A percentile compares a stretch with the other conserved stretches of the same genome.
These are phyloP conservation scores for Cinchona pubescens DNA, from an alignment of 257 asterid species.

Conservation along the genomic window DNA sequence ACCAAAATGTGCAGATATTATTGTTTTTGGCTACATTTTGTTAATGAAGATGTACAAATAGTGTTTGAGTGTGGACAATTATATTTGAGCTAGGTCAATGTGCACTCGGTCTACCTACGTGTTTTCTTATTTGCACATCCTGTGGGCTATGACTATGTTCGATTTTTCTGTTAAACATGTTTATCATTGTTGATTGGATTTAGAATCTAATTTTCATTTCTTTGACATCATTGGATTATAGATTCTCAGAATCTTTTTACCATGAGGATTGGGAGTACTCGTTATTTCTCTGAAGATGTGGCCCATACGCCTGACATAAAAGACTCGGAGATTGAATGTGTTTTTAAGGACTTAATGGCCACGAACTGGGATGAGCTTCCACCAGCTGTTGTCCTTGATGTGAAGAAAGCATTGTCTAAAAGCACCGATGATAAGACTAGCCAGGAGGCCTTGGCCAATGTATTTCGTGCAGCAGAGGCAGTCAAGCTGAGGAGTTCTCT, in stretches of 20 bases:
- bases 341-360: slow-evolving; percentile 87
- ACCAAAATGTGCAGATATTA: neutral
- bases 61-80: neutral
- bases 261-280: slow-evolving; percentile 45
- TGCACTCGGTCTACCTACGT: neutral
- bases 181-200: slow-evolving; percentile 7
- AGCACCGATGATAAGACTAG: slow-evolving; percentile 69
- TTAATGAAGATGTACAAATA: neutral
- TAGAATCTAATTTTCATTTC: slow-evolving; percentile 10
- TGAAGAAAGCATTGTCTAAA: slow-evolving; percentile 64
- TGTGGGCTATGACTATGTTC: neutral
- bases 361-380: slow-evolving; percentile 78
- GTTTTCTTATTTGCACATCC: neutral
- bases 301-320: slow-evolving; percentile 59
- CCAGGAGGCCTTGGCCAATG: slow-evolving; percentile 70
- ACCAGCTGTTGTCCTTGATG: slow-evolving; percentile 51
- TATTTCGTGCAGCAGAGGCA: slow-evolving; percentile 85
- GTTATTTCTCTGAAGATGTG: slow-evolving; percentile 65
- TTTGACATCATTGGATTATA: slow-evolving; percentile 27
- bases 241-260: slow-evolving; percentile 46
- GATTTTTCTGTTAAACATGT: slow-evolving; percentile 7
- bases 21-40: neutral
- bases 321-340: slow-evolving; percentile 62
- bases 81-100: neutral
- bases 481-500: slow-evolving; percentile 83